phyloP scores from a whole-genome alignment of 352 stramenopile genomes.

The Phytophthora europaea region DNA sequence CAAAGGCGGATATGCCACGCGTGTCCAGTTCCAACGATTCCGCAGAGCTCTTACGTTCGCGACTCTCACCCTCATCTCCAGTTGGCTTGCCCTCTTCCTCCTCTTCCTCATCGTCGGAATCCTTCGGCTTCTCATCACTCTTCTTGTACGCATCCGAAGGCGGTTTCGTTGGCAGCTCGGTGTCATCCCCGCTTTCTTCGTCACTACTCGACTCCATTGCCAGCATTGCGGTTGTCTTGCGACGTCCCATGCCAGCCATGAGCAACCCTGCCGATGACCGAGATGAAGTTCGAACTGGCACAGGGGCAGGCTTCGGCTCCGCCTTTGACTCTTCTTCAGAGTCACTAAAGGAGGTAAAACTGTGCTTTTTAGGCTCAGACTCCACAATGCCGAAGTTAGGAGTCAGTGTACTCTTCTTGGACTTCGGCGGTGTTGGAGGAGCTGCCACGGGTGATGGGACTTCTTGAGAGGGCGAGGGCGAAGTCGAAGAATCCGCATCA shows the following conservation, averaged over 20 bases:
- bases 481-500: constrained; percentile 22
- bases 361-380: constrained; percentile 67
- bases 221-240: constrained; percentile 77
- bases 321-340: constrained; percentile 86
- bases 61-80: constrained; percentile 40
- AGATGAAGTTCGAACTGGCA: constrained; percentile 52
- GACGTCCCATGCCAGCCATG: constrained; percentile 70
- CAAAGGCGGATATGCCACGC: constrained; percentile 77
- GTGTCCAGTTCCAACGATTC: constrained; percentile 88
- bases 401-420: constrained; percentile 49
- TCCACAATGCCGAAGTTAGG: constrained; percentile 85
- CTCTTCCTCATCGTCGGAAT: constrained; percentile 27
- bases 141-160: constrained; percentile 48
- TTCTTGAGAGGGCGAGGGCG: constrained; percentile 21
- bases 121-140: constrained; percentile 39
- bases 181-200: constrained; percentile 65
- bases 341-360: constrained; percentile 90
- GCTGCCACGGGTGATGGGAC: constrained; percentile 26
- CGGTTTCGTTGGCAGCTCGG: constrained; percentile 66
- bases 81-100: constrained; percentile 37
- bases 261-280: constrained; percentile 53
- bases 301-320: constrained; percentile 61
- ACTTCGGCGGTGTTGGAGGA: constrained; percentile 39
- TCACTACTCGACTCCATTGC: constrained; percentile 87
- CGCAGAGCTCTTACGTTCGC: constrained; percentile 72